phyloP scores from a whole-genome alignment of 352 stramenopile genomes.

The Globisporangium spiculum region DNA sequence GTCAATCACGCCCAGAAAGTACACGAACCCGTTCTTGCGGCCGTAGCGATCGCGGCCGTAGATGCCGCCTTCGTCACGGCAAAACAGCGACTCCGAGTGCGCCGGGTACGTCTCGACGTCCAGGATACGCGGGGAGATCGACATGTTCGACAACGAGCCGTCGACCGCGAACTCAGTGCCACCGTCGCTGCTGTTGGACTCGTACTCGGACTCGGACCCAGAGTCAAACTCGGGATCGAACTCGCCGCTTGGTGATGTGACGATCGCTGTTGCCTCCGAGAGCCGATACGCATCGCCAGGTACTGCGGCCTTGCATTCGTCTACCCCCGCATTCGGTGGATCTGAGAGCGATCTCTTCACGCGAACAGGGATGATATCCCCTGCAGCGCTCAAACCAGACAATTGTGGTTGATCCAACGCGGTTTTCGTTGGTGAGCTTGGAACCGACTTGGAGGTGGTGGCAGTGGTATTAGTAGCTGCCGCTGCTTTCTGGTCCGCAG shows the following conservation, averaged over 20 bases:
- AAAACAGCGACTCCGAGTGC: slow-evolving; percentile 69
- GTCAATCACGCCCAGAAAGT: slow-evolving; percentile 92
- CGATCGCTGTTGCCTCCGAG: slow-evolving; percentile 15
- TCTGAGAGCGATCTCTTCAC: slow-evolving; percentile 31
- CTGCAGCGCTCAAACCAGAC: background rate
- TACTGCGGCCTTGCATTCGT: background rate
- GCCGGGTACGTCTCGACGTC: slow-evolving; percentile 39
- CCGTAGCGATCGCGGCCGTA: slow-evolving; percentile 55
- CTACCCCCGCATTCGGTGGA: background rate
- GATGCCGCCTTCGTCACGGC: slow-evolving; percentile 71
- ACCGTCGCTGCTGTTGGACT: slow-evolving; percentile 40
- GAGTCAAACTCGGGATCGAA: slow-evolving; percentile 33
- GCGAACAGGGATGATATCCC: slow-evolving; percentile 15
- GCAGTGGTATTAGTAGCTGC: background rate
- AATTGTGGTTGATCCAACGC: background rate
- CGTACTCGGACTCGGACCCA: slow-evolving; percentile 23
- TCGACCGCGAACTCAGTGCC: slow-evolving; percentile 21
- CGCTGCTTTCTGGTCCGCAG: slow-evolving; percentile 12
- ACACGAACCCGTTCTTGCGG: slow-evolving; percentile 79
- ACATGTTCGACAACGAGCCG: slow-evolving; percentile 21
- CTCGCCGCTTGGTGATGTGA: slow-evolving; percentile 21
- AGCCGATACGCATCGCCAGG: background rate
- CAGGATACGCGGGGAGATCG: slow-evolving; percentile 50
- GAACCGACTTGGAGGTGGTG: slow-evolving; percentile 35
- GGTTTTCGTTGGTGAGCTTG: slow-evolving; percentile 32